Percentiles rank a stretch among this genome's conserved stretches.
Evolutionary conservation across 805 yeast species (phyloP).

Genomic region (Monosporozyma servazzii): DNA sequence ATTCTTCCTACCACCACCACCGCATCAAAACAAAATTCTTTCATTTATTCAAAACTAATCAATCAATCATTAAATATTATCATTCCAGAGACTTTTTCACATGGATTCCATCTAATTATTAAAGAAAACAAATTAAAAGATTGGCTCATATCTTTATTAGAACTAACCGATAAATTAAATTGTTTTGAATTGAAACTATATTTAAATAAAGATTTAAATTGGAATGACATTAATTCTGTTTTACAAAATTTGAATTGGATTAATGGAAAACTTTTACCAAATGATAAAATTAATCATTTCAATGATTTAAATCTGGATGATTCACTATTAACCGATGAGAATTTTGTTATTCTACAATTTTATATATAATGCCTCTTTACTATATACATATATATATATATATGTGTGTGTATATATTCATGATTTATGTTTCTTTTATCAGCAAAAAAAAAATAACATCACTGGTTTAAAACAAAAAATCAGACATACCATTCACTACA

Average conservation of each 20-base stretch:
- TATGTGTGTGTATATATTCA: no score
- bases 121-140: constrained; percentile 9
- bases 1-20: background rate
- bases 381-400: background rate
- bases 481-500: no score
- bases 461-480: no score
- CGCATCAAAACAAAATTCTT: background rate
- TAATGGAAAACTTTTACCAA: constrained; percentile 24
- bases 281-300: constrained; percentile 16
- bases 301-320: constrained; percentile 8
- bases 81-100: background rate
- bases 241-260: constrained; percentile 27
- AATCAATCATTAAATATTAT: background rate
- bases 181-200: constrained; percentile 15
- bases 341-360: constrained; percentile 24
- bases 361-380: constrained; percentile 14
- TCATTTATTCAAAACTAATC: background rate
- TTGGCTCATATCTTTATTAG: constrained; percentile 23
- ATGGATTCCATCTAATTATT: background rate
- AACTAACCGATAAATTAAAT: constrained; percentile 14
- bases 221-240: constrained; percentile 15
- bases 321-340: constrained; percentile 19
- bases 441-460: no score
- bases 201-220: constrained; percentile 14
- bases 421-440: no score